phyloP scores from a whole-genome alignment of 2,329 filamentous ascomycete species.

The Whalleya microplaca region DNA sequence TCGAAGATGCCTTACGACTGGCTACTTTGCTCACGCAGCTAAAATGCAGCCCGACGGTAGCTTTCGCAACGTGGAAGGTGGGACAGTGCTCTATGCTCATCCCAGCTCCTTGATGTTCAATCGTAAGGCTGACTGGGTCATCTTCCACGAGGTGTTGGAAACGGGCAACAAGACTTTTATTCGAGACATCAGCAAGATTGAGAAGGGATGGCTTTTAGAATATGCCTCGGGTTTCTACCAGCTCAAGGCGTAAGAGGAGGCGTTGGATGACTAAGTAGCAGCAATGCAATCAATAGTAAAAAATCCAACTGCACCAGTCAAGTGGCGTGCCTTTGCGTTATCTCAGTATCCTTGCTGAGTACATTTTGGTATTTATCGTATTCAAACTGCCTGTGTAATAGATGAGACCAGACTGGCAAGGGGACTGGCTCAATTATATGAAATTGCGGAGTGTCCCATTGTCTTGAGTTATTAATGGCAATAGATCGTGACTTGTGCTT shows the following conservation, averaged over 20 bases:
- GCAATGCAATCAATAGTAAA: too few species aligned
- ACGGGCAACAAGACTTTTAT: constrained; percentile 88
- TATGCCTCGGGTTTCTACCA: constrained; percentile 85
- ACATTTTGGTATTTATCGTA: not conserved
- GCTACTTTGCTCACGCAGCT: constrained; percentile 92
- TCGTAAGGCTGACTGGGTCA: constrained; percentile 92
- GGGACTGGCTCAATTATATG: too few species aligned
- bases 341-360: not conserved
- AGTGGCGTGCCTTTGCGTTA: not conserved
- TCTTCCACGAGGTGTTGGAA: constrained; percentile 93
- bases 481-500: too few species aligned
- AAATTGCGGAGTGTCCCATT: too few species aligned
- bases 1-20: constrained; percentile 80
- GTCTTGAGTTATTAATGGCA: too few species aligned
- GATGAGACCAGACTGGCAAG: too few species aligned
- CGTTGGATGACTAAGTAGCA: not conserved
- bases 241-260: constrained; percentile 44
- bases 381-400: not conserved
- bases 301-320: too few species aligned
- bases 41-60: constrained; percentile 92
- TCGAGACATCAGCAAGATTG: constrained; percentile 88
- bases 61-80: constrained; percentile 83
- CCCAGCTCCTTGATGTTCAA: constrained; percentile 95
- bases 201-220: constrained; percentile 89
- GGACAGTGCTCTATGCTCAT: constrained; percentile 80